Evolutionary conservation across 306 rosid genomes (phyloP).

Genomic region (Albizia julibrissin): DNA sequence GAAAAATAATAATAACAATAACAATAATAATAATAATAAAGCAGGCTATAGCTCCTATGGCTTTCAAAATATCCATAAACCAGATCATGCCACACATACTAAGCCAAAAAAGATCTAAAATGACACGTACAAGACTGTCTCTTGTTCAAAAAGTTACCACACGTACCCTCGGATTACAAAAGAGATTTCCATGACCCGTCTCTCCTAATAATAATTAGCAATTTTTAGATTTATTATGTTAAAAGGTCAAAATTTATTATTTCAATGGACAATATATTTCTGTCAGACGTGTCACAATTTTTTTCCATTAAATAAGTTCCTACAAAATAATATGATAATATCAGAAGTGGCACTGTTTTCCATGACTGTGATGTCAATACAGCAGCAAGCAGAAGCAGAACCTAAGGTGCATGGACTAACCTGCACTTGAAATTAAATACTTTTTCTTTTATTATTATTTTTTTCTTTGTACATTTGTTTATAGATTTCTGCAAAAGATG

Average conservation of each 20-base stretch:
- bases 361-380: slow-evolving; percentile 47
- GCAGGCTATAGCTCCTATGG: slow-evolving; percentile 32
- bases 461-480: slow-evolving; percentile 41
- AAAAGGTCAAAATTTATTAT: neutral
- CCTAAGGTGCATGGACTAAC: slow-evolving; percentile 50
- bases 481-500: slow-evolving; percentile 57
- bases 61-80: slow-evolving; percentile 51
- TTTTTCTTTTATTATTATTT: slow-evolving; percentile 2
- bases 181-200: slow-evolving; percentile 36
- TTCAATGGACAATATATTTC: neutral
- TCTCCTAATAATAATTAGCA: slow-evolving; percentile 1
- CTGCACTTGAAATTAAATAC: slow-evolving; percentile 37
- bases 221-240: neutral
- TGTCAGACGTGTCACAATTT: neutral
- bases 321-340: neutral
- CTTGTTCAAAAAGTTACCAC: slow-evolving; percentile 32
- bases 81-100: slow-evolving; percentile 46
- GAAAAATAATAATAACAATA: neutral
- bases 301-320: neutral
- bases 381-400: slow-evolving; percentile 45
- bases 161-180: slow-evolving; percentile 35
- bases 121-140: slow-evolving; percentile 52
- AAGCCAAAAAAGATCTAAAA: slow-evolving; percentile 35
- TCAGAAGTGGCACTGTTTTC: slow-evolving; percentile 50
- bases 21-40: neutral